Conservation (phyloP, 140 eudicot genomes). For the Bidens hawaiensis region DNA sequence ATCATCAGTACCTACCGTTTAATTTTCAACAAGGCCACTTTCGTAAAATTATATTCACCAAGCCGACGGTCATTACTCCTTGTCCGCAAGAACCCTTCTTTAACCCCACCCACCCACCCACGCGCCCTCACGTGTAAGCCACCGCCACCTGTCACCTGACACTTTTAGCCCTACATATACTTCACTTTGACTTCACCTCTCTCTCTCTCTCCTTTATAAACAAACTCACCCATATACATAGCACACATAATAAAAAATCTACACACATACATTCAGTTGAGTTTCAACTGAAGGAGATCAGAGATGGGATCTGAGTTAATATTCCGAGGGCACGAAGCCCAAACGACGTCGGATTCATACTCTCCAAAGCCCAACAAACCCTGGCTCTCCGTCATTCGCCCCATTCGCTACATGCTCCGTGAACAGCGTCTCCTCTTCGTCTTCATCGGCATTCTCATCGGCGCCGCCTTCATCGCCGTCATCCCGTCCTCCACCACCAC, state of each 20-base stretch:
- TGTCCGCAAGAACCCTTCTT: too few species aligned
- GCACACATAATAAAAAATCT: neutral
- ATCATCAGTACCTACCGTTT: conserved; percentile 1
- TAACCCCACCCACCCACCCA: too few species aligned
- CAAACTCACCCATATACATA: neutral
- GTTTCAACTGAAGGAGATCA: too few species aligned
- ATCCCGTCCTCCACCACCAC: conserved; percentile 27
- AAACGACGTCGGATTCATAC: conserved; percentile 34
- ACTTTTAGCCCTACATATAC: conserved; percentile 17
- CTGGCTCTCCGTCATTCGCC: conserved; percentile 48
- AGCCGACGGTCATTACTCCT: neutral
- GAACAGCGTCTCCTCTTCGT: conserved; percentile 78
- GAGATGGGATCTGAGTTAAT: conserved; percentile 75
- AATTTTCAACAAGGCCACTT: neutral
- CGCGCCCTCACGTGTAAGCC: conserved; percentile 28
- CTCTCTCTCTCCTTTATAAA: neutral
- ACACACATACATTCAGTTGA: too few species aligned
- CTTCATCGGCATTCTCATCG: conserved; percentile 66
- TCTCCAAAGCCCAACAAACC: conserved; percentile 66
- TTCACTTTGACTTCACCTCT: conserved; percentile 24
- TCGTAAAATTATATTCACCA: neutral
- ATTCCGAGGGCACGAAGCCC: conserved; percentile 66
- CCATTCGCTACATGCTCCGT: conserved; percentile 67
- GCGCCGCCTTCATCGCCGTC: conserved; percentile 45
- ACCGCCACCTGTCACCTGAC: conserved; percentile 26